These are phyloP conservation scores for Neofusicoccum sp. DNA, from an alignment of 2,329 filamentous ascomycete genomes.

Conservation along the genomic window DNA sequence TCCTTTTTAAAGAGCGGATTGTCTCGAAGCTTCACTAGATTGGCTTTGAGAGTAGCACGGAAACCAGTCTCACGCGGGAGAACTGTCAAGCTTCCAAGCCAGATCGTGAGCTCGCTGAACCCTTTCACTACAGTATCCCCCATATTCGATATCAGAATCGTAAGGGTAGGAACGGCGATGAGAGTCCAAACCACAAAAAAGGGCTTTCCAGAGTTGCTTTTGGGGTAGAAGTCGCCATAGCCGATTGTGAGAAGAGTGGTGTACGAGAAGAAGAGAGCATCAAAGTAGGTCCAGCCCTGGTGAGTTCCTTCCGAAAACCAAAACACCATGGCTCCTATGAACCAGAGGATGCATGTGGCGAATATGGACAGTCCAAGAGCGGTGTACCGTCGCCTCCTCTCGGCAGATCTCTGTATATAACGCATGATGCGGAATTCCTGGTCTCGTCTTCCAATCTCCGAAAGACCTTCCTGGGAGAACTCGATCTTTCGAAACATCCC, in stretches of 20 bases:
- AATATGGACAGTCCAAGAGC: constrained; percentile 39
- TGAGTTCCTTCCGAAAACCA: constrained; percentile 42
- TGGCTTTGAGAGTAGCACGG: constrained; percentile 33
- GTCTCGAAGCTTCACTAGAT: constrained; percentile 25
- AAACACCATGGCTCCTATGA: constrained; percentile 53
- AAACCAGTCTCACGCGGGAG: constrained; percentile 50
- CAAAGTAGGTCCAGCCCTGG: constrained; percentile 52
- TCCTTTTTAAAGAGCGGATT: background rate
- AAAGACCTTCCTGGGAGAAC: constrained; percentile 40
- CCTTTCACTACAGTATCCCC: constrained; percentile 54
- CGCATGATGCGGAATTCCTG: constrained; percentile 49
- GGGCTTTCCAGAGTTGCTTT: constrained; percentile 51
- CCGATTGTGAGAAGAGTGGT: constrained; percentile 55
- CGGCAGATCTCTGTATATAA: constrained; percentile 37
- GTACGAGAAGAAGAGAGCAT: constrained; percentile 54
- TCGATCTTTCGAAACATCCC: constrained; percentile 40
- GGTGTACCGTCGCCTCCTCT: constrained; percentile 38
- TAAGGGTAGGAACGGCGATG: constrained; percentile 54
- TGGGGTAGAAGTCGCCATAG: constrained; percentile 51
- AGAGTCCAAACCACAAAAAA: constrained; percentile 60
- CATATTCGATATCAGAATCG: constrained; percentile 55
- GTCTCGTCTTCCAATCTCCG: constrained; percentile 43
- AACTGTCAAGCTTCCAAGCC: constrained; percentile 54
- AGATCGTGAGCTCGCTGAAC: constrained; percentile 56
- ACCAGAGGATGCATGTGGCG: constrained; percentile 43